Evolutionary conservation across 352 stramenopile genomes (phyloP).

Genomic region (Pelagophyceae sp.): DNA sequence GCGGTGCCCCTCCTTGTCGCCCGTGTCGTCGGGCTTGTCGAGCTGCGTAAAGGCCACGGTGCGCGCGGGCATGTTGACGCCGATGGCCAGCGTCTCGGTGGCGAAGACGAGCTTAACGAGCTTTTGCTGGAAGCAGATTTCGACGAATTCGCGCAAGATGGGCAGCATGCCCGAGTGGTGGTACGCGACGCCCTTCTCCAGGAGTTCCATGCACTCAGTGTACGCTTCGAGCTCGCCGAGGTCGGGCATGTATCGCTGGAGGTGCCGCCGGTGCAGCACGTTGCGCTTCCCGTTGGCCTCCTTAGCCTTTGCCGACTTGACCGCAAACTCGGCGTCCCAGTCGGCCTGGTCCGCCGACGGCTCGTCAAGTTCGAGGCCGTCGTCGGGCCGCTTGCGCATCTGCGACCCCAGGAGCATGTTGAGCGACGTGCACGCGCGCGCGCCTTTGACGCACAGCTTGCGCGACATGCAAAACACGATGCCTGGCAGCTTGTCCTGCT

Average conservation of each 20-base stretch:
- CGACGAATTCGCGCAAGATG: slow-evolving; percentile 50
- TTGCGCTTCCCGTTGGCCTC: not conserved
- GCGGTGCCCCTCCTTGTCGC: slow-evolving; percentile 70
- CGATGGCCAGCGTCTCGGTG: slow-evolving; percentile 64
- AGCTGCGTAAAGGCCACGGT: slow-evolving; percentile 63
- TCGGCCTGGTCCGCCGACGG: slow-evolving; percentile 62
- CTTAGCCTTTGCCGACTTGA: not conserved
- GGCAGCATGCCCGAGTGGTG: slow-evolving; percentile 63
- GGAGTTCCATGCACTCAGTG: slow-evolving; percentile 51
- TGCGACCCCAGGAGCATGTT: slow-evolving; percentile 12
- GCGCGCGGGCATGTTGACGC: slow-evolving; percentile 69
- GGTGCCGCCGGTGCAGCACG: not conserved
- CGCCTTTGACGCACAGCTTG: not conserved
- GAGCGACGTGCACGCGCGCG: slow-evolving; percentile 6
- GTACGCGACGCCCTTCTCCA: slow-evolving; percentile 57
- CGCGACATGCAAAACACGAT: slow-evolving; percentile 22
- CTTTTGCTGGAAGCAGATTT: slow-evolving; percentile 55
- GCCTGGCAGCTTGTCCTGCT: slow-evolving; percentile 6
- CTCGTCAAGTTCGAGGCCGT: slow-evolving; percentile 52
- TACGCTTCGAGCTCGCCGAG: slow-evolving; percentile 18
- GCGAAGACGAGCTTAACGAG: slow-evolving; percentile 66
- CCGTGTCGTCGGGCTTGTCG: slow-evolving; percentile 59
- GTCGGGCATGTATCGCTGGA: slow-evolving; percentile 18
- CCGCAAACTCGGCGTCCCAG: not conserved
- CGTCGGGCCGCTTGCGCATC: slow-evolving; percentile 24